Evolutionary conservation across 306 rosid genomes (phyloP), one percentile per base, ranked within the genome.

Genomic region (Ormosia semicastrata): DNA sequence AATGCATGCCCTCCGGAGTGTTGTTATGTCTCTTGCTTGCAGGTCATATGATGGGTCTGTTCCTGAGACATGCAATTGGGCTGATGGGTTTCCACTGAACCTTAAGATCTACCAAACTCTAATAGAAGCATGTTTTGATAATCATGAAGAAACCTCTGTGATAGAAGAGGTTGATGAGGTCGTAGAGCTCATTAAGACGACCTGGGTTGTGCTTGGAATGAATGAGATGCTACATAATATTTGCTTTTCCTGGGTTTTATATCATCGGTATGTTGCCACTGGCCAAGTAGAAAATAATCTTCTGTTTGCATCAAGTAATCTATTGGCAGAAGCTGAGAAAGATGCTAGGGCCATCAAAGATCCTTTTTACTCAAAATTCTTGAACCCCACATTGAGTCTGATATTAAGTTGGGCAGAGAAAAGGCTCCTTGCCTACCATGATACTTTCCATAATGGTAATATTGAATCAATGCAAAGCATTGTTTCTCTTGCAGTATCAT

Each of bases 91-190:
- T 86, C 97, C 97, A 0, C 81, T 94, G 70, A 94, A 94, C 80
- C 86, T 91, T 66, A 82, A 87, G 86, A 93, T 91, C 71, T 94
- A 94, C 80, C 93, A 90, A 84, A 81, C 86, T 73, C 90, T 94
- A 29, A 79, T 94, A 58, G 94, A 91, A 73, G 90, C 94, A 32
- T 94, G 97, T 82, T 94, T 94, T 81, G 97, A 90, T 82, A 85
- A 86, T 17, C 84, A 82, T 78, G 97, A 94, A 29, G 87, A 83
- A 67, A 88, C 87, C 3, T 75, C 73, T 30, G 86, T 91, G 47
- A 89, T 94, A 66, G 94, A 90, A 89, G 98, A 91, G 89, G 88
- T 88, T 82, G 98, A 94, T 76, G 94, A 94, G 72, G 92, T 90
- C 66, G 82, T 94, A 29, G 98, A 94, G 47, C 90, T 91, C 79